Base-by-base conservation (phyloP, 352 stramenopile genomes). In the Aphanomyces astaci region DNA sequence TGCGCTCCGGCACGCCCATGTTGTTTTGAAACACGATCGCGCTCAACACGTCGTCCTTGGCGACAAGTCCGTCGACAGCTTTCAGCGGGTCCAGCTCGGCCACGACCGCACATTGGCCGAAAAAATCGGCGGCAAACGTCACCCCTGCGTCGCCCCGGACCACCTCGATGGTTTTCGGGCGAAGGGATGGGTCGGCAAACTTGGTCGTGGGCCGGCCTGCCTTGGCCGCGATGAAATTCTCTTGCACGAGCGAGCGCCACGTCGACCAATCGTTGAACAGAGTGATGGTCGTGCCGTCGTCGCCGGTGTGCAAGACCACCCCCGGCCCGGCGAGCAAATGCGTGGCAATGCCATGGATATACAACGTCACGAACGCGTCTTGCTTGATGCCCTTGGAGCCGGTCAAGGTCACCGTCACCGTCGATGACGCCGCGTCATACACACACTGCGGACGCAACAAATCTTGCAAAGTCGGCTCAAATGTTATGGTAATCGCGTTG, bases 31-130 rank as follows among this genome's bases (percentile, higher is more conserved):
- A 66, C 28, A 7, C 22, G 11, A 66, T 36, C 13, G 28, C 45
- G 28, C 33, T 54, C 36, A 66, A n/a, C 28, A 66, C 59, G 22
- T 66, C 59, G 17, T 54, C 28, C 15, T 39, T 39, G 24, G 32
- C 22, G 46, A 54, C 25, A 15, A n/a, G n/a, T n/a, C 24, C 24
- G 3, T 15, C 43, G 36, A 53, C 43, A 27, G 5, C 27, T 64
- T 64, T 64, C 3, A 64, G 10, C 43, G 36, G 56, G 11, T 30
- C 39, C 9, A 66, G 17, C 24, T 54, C 52, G 1, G 73, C 76
- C 10, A 86, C 78, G 22, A 87, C 74, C 11, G 72, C 69, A 43
- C 78, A 85, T 63, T 87, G 79, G 0, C 79, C 79, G 63, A 84
- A 87, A 33, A 87, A 87, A 57, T 87, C 79, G 10, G 66, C 74